phyloP scores from a whole-genome alignment of 2,329 filamentous ascomycete species.

The Trematosphaeria pertusa region DNA sequence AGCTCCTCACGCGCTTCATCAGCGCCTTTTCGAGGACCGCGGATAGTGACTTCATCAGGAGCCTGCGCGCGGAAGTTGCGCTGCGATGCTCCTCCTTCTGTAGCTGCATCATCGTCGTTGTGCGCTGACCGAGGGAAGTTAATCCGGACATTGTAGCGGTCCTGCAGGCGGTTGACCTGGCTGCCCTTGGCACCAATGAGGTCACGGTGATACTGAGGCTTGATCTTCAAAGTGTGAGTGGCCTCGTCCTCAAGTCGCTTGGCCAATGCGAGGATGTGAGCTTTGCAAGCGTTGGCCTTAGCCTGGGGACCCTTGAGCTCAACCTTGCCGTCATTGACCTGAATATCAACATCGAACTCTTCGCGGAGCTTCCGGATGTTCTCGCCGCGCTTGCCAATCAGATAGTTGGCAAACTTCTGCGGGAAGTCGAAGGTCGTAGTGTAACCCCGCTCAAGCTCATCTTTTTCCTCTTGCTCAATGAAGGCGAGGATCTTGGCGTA shows the following conservation, averaged over 20 bases:
- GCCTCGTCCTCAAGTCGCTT: constrained; percentile 91
- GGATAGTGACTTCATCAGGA: constrained; percentile 86
- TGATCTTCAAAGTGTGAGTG: constrained; percentile 85
- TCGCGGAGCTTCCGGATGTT: constrained; percentile 74
- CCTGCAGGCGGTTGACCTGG: constrained; percentile 91
- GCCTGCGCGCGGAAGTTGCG: constrained; percentile 74
- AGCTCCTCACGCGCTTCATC: constrained; percentile 93
- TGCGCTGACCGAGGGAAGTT: constrained; percentile 81
- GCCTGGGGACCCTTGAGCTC: constrained; percentile 95
- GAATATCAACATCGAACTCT: constrained; percentile 77
- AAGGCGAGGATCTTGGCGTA: constrained; percentile 77
- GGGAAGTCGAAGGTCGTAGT: constrained; percentile 89
- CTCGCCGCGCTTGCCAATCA: constrained; percentile 71
- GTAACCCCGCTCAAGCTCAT: constrained; percentile 92
- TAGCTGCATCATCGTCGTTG: constrained; percentile 75
- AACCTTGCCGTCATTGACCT: constrained; percentile 92
- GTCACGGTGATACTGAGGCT: constrained; percentile 91
- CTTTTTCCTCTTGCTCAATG: constrained; percentile 84
- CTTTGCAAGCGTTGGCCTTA: constrained; percentile 86
- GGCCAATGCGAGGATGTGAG: constrained; percentile 78
- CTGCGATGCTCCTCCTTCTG: constrained; percentile 65
- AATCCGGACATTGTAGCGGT: constrained; percentile 90
- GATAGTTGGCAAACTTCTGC: constrained; percentile 90
- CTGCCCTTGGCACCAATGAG: constrained; percentile 87
- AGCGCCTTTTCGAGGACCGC: constrained; percentile 90